These are phyloP conservation scores for Blastomyces parvus DNA, from an alignment of 2,329 filamentous ascomycete species.

Conservation along the genomic window DNA sequence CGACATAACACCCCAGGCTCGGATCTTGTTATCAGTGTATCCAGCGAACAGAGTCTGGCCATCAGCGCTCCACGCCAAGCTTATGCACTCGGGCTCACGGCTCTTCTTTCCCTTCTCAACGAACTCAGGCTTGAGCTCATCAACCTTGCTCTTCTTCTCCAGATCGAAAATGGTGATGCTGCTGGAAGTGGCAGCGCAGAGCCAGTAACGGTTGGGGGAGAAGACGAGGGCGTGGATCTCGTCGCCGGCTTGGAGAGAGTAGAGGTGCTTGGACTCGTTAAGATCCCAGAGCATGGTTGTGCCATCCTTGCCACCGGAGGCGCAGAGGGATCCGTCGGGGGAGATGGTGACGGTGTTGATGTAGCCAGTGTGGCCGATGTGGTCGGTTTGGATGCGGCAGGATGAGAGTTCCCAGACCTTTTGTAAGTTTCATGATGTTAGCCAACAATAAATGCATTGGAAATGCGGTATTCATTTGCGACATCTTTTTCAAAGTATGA, in stretches of 20 bases:
- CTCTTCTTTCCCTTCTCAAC: conserved; percentile 95
- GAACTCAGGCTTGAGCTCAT: conserved; percentile 99
- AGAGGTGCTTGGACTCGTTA: conserved; percentile 99
- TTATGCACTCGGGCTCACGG: conserved; percentile 96
- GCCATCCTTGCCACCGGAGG: conserved; percentile 98
- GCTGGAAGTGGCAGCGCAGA: conserved; percentile 93
- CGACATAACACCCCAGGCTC: conserved; percentile 96
- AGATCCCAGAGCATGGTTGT: conserved; percentile 99
- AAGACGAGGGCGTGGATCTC: conserved; percentile 99
- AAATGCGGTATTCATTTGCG: neutral
- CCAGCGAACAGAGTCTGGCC: conserved; percentile 98
- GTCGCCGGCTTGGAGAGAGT: conserved; percentile 98
- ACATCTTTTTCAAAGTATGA: conserved; percentile 18
- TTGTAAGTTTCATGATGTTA: conserved; percentile 19
- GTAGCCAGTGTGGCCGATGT: conserved; percentile 99
- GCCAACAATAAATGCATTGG: conserved; percentile 13
- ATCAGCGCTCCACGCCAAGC: conserved; percentile 93
- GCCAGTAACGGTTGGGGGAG: conserved; percentile 99
- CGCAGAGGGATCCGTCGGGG: conserved; percentile 96
- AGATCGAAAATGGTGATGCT: conserved; percentile 99
- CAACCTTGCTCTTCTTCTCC: conserved; percentile 99
- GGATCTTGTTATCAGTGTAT: conserved; percentile 99
- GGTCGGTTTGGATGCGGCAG: conserved; percentile 99
- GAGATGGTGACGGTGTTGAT: conserved; percentile 99
- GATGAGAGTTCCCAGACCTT: conserved; percentile 99